Conservation (phyloP, 352 stramenopile species). For the Globisporangium nunn region DNA sequence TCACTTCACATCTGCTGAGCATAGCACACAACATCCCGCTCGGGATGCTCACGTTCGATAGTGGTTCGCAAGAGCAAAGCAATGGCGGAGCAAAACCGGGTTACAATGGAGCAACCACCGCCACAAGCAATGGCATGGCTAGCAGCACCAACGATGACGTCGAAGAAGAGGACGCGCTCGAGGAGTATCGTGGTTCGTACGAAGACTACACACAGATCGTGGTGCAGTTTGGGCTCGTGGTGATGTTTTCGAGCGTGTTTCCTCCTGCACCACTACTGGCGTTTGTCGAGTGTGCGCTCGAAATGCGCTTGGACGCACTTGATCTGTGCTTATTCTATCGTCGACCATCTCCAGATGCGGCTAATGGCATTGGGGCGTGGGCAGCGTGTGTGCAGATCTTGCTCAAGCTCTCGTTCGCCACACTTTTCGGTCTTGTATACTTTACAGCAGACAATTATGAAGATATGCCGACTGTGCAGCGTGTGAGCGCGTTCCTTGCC, state of each 20-base stretch:
- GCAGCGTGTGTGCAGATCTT: slow-evolving; percentile 22
- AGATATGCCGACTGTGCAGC: slow-evolving; percentile 19
- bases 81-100: neutral
- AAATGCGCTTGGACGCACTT: slow-evolving; percentile 34
- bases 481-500: slow-evolving; percentile 28
- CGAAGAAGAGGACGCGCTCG: slow-evolving; percentile 14
- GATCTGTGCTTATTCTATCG: slow-evolving; percentile 33
- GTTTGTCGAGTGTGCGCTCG: slow-evolving; percentile 30
- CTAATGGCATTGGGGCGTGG: slow-evolving; percentile 26
- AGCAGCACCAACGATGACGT: neutral
- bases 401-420: slow-evolving; percentile 22
- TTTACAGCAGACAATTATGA: slow-evolving; percentile 27
- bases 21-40: slow-evolving; percentile 8
- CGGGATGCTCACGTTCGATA: neutral
- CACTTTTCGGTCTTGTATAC: slow-evolving; percentile 21
- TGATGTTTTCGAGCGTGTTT: slow-evolving; percentile 36
- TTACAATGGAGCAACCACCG: neutral
- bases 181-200: slow-evolving; percentile 21
- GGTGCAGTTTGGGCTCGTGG: slow-evolving; percentile 34
- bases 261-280: slow-evolving; percentile 33
- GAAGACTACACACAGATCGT: slow-evolving; percentile 37
- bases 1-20: slow-evolving; percentile 15
- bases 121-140: neutral
- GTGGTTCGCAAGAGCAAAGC: neutral
- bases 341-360: slow-evolving; percentile 26